Evolutionary conservation across 2,329 filamentous ascomycete species (phyloP).

Genomic region (Ophiostoma populinum): DNA sequence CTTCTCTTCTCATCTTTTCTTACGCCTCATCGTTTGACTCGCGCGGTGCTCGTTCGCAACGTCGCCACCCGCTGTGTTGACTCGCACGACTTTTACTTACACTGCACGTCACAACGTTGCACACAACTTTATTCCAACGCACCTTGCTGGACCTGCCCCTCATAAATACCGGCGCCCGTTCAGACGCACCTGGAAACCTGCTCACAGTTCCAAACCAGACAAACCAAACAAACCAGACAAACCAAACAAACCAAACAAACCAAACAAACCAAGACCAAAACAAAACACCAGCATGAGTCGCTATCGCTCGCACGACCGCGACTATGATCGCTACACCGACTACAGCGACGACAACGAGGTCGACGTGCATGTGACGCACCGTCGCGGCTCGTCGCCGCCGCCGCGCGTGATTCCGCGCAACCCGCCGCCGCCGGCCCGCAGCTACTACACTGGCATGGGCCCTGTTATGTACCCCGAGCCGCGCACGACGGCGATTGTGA

Average conservation of each 20-base stretch:
- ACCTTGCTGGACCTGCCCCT: not conserved
- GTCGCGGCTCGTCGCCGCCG: slow-evolving; percentile 17
- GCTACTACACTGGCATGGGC: slow-evolving; percentile 23
- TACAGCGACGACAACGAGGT: slow-evolving; percentile 38
- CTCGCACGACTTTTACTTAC: not conserved
- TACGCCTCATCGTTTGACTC: not conserved
- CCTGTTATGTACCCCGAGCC: slow-evolving; percentile 25
- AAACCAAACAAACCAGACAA: too few species aligned
- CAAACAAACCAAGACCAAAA: not conserved
- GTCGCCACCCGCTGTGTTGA: slow-evolving; percentile 1
- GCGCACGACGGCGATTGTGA: slow-evolving; percentile 27
- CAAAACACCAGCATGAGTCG: slow-evolving; percentile 11
- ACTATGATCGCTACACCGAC: slow-evolving; percentile 13
- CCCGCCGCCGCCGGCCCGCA: slow-evolving; percentile 19
- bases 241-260: too few species aligned
- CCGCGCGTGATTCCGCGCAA: slow-evolving; percentile 6
- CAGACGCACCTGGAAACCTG: too few species aligned
- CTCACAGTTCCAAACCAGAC: too few species aligned
- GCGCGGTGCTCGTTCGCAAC: too few species aligned
- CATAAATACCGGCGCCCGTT: too few species aligned
- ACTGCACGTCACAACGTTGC: not conserved
- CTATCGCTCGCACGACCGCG: not conserved
- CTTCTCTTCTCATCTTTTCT: not conserved
- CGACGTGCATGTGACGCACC: slow-evolving; percentile 30
- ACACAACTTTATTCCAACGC: not conserved